Base-by-base conservation (phyloP, 1,139 yeast species). In the Lodderomyces elongisporus region DNA sequence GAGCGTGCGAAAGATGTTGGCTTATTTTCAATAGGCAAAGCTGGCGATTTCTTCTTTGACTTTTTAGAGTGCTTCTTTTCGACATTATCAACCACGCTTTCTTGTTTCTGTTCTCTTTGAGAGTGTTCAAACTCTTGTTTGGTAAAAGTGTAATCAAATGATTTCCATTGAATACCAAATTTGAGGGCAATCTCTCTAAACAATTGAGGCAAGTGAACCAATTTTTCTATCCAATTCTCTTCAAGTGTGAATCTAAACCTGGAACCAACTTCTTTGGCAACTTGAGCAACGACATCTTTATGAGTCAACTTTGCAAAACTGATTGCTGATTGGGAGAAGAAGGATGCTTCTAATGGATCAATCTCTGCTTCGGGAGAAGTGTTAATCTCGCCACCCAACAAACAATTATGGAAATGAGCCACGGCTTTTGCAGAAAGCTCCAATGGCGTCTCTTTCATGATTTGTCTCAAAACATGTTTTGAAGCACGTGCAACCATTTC, bases 121-220 rank as follows among this genome's bases (percentile, higher is more conserved):
- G n/a, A n/a, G n/a, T n/a, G n/a, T 26, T 54, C 62, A 40, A 72
- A 67, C 17, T 60, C 60, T 32, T 66, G 74, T 34, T 54, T 52
- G 27, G 75, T 66, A 52, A 77, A 77, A 10, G 56, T 62, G 52
- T 74, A 80, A 14, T 64, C 56, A 41, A 62, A 68, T n/a, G 74
- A 56, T 44, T 66, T 62, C 85, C 95, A 82, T 63, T 91, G 98
- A 38, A 91, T 75, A 60, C 98, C 98, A 46, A 80, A 76, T 58
- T 84, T 82, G 36, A 68, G 51, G 12, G 95, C 79, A 41, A 88
- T 68, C 43, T 81, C 87, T 61, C 91, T 77, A 52, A 85, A 66
- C 35, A 87, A 54, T 38, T 73, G 72, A 18, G 61, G 44, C 12
- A 72, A 67, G 27, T 56, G 60, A 30, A 69, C 45, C 23, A 42